Base-by-base conservation (phyloP, 2,329 filamentous ascomycete genomes). In the Chaetomium olivaceum region DNA sequence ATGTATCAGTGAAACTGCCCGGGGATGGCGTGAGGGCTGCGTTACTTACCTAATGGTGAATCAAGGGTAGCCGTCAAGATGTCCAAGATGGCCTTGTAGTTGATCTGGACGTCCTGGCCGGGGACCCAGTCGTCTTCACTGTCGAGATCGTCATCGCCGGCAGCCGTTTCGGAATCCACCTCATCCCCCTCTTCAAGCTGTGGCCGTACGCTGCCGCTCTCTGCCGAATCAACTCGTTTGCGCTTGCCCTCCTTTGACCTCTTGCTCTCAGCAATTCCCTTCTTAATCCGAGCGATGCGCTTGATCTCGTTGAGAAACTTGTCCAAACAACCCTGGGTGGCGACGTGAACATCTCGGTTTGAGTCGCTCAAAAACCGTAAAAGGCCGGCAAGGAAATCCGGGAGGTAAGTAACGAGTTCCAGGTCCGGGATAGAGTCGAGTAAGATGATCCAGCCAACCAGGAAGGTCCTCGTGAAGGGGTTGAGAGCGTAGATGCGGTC, bases 401-500 rank as follows among this genome's bases (percentile, higher is more conserved):
- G 96, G 27, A 99, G 81, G 76, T 93, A 96, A 3, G 91, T 90
- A 46, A 99, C 94, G 23, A 99, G 87, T 77, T 99, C 96, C 51
- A 99, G 82, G 74, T 99, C 96, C 0, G 95, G 95, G 71, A 99
- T 98, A 1, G 93, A 97, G 76, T 99, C 95, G 23, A 99, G 83
- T 19, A 99, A 80, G 4, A 91, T 96, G 65, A 99, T 92, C 95
- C 95, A 99, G 36, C 92, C 93, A 2, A 99, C 95, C 16, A 99
- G 83, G 73, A 99, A 99, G 16, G 92, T 96, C 59, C 95, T 86
- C 3, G 94, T 97, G 75, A 96, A 98, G 0, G 96, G 93, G 73
- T 96, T 97, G 67, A 96, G 86, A 31, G 97, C 94, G 78, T 91
- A 91, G 65, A 99, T 97, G 59, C 95, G 88, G 75, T 99, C 94